A percentile compares a stretch with the other conserved stretches of the same genome.
These are phyloP conservation scores for Maudiozyma pseudohumilis DNA, from an alignment of 805 yeast genomes.

Conservation along the genomic window DNA sequence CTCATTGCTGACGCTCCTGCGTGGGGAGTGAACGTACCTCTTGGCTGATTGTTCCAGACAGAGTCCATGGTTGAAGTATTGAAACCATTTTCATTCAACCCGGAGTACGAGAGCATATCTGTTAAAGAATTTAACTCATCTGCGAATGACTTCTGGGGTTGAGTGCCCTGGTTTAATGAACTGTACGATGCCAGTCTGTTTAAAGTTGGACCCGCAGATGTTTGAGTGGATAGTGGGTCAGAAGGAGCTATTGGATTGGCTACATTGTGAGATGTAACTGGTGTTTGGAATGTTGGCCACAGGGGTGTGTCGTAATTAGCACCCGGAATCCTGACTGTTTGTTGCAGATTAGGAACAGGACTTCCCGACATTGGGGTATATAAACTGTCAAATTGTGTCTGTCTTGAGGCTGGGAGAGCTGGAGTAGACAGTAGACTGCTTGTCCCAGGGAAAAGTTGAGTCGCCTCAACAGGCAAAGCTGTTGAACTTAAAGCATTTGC, in stretches of 20 bases:
- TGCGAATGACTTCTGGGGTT: conserved; percentile 14
- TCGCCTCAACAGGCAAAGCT: neutral
- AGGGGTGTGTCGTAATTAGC: neutral
- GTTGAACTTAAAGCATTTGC: neutral
- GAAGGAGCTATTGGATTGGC: neutral
- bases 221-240: neutral
- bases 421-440: neutral
- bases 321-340: conserved; percentile 1
- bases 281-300: conserved; percentile 4
- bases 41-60: conserved; percentile 14
- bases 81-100: conserved; percentile 11
- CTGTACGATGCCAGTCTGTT: conserved; percentile 1
- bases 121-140: conserved; percentile 23
- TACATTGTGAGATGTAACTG: neutral
- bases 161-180: neutral
- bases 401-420: neutral
- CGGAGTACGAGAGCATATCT: conserved; percentile 19
- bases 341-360: neutral
- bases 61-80: conserved; percentile 5
- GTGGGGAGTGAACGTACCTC: neutral
- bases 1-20: neutral
- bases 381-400: neutral
- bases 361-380: neutral
- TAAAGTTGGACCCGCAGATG: neutral
- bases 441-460: neutral